A percentile compares a stretch with the other conserved stretches of the same genome.
Evolutionary conservation across 2,329 filamentous ascomycete genomes (phyloP).

Genomic region (Talaromyces sp.): DNA sequence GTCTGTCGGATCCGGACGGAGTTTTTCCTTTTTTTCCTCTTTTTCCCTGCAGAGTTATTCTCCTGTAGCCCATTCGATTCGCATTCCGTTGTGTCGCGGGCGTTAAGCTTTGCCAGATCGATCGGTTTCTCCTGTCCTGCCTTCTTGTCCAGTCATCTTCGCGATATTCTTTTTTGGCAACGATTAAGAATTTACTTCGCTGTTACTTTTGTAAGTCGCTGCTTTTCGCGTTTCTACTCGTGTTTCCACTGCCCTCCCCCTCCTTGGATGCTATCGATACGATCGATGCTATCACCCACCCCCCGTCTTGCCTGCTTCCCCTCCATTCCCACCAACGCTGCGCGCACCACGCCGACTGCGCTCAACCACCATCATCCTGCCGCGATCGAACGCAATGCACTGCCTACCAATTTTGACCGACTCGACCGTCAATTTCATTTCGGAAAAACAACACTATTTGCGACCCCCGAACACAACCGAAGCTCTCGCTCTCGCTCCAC

Average conservation of each 20-base stretch:
- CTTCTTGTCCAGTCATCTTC: not conserved
- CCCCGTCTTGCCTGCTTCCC: not conserved
- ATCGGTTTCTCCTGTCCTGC: not conserved
- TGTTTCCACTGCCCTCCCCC: not conserved
- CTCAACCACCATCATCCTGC: not conserved
- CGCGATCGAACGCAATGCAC: not conserved
- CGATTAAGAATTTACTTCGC: not conserved
- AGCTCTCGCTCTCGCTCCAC: not conserved
- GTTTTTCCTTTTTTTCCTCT: conserved; percentile 17
- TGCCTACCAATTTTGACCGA: not conserved
- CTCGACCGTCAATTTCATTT: not conserved
- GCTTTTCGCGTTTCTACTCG: not conserved
- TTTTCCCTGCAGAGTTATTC: conserved; percentile 22
- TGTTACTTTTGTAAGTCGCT: conserved; percentile 10
- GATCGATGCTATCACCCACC: not conserved
- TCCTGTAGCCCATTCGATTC: conserved; percentile 16
- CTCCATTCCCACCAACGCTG: not conserved
- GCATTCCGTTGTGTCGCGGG: conserved; percentile 19
- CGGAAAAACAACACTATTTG: not conserved
- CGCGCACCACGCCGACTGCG: not conserved
- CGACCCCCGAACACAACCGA: not conserved
- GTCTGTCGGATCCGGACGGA: conserved; percentile 5
- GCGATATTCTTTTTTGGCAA: not conserved
- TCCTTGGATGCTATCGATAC: not conserved
- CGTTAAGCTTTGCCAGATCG: conserved; percentile 14